phyloP scores from a whole-genome alignment of 2,329 filamentous ascomycete species.

The Venturia carpophila region DNA sequence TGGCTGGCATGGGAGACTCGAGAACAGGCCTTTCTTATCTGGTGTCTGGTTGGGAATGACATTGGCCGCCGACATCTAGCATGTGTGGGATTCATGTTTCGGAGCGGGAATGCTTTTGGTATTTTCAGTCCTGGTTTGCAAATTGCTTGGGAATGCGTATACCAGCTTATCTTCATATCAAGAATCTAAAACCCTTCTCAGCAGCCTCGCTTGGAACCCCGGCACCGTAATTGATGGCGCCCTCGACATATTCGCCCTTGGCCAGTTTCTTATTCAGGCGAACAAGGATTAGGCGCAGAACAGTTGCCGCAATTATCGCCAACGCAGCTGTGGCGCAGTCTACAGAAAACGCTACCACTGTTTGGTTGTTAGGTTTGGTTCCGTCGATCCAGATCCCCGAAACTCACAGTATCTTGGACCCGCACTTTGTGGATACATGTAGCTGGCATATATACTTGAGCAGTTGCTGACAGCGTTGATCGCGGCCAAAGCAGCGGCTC shows the following conservation, averaged over 20 bases:
- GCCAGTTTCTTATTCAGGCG: conserved; percentile 64
- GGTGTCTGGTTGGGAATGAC: not conserved
- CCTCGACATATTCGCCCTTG: conserved; percentile 48
- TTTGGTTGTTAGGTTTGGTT: conserved; percentile 18
- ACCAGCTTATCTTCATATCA: conserved; percentile 37
- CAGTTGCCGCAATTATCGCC: conserved; percentile 55
- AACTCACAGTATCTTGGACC: conserved; percentile 32
- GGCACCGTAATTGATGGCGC: conserved; percentile 42
- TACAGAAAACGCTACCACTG: conserved; percentile 56
- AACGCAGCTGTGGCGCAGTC: conserved; percentile 59
- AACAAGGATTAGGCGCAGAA: conserved; percentile 55
- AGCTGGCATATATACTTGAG: conserved; percentile 61
- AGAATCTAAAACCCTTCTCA: conserved; percentile 58
- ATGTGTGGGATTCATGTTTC: not conserved
- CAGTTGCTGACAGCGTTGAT: conserved; percentile 68
- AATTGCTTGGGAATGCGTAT: conserved; percentile 1
- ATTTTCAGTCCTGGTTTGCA: not conserved
- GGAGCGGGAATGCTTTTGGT: not conserved
- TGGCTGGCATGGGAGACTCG: not conserved
- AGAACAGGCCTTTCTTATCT: not conserved
- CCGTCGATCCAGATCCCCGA: not conserved
- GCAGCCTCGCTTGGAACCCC: conserved; percentile 47
- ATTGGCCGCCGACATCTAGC: not conserved
- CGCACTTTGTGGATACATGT: conserved; percentile 53
- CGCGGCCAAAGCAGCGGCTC: conserved; percentile 62